Percentiles rank a stretch among this genome's conserved stretches.
These are phyloP conservation scores for Boletus pseudopeckii DNA, from an alignment of 768 basidiomycete species.

Conservation along the genomic window DNA sequence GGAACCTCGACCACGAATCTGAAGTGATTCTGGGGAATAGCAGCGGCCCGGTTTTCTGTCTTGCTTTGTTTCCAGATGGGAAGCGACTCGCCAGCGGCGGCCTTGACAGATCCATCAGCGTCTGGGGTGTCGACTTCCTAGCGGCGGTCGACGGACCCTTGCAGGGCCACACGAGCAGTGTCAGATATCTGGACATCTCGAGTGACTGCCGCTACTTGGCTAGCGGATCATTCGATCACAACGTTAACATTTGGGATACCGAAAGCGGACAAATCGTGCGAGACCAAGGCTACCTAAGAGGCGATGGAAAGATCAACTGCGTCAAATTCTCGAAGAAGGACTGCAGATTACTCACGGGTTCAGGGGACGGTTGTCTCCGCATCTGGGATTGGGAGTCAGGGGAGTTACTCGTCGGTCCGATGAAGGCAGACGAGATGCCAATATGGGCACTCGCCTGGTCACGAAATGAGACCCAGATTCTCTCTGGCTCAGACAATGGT, in stretches of 20 bases:
- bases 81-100: conserved; percentile 28
- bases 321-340: conserved; percentile 27
- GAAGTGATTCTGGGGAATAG: conserved; percentile 24
- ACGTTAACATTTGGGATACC: conserved; percentile 30
- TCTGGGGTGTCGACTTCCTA: conserved; percentile 28
- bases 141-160: conserved; percentile 18
- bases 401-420: conserved; percentile 25
- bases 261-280: conserved; percentile 24
- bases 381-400: conserved; percentile 29
- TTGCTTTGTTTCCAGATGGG: conserved; percentile 26
- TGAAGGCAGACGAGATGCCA: conserved; percentile 19
- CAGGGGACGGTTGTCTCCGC: conserved; percentile 27
- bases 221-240: conserved; percentile 33
- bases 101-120: conserved; percentile 29
- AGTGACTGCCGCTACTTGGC: conserved; percentile 27
- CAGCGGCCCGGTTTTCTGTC: conserved; percentile 25
- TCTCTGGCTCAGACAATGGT: conserved; percentile 25
- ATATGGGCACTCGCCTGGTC: conserved; percentile 32
- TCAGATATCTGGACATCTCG: conserved; percentile 28
- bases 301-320: conserved; percentile 27
- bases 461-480: conserved; percentile 26
- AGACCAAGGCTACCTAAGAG: conserved; percentile 20
- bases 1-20: conserved; percentile 25
- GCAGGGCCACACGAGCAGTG: conserved; percentile 24
- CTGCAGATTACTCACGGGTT: conserved; percentile 28